Conservation (phyloP, 768 basidiomycete genomes). For the Suillus variegatus region DNA sequence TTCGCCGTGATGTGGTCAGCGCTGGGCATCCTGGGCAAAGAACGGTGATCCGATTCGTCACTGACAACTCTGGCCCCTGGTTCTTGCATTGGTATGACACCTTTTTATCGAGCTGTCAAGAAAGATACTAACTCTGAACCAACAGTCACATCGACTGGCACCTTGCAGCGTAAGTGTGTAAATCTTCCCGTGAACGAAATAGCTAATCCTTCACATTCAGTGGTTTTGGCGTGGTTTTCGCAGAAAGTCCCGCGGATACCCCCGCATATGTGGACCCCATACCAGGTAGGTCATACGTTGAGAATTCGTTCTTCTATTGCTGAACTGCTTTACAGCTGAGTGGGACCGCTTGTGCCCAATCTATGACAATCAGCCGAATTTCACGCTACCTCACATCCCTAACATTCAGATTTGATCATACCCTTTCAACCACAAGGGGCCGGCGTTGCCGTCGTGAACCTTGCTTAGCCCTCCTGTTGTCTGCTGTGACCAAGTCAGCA, state of each 20-base stretch:
- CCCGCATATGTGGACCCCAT: neutral
- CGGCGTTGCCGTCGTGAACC: too few relatives aligned
- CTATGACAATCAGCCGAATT: conserved; percentile 1
- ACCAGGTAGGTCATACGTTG: neutral
- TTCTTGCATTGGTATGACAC: conserved; percentile 19
- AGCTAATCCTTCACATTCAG: conserved; percentile 8
- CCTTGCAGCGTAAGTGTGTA: conserved; percentile 15
- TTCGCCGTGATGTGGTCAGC: conserved; percentile 46
- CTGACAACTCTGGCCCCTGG: conserved; percentile 55
- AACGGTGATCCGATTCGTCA: conserved; percentile 47
- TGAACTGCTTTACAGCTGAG: conserved; percentile 13
- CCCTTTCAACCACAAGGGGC: too few relatives aligned
- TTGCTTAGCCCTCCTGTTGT: too few relatives aligned
- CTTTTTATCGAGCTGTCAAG: neutral
- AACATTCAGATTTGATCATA: too few relatives aligned
- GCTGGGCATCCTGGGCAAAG: conserved; percentile 21
- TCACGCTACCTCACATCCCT: too few relatives aligned
- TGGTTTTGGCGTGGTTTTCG: conserved; percentile 33
- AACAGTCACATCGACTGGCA: conserved; percentile 21
- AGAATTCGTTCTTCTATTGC: neutral
- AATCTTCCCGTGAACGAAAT: too few relatives aligned
- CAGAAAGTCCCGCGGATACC: conserved; percentile 21
- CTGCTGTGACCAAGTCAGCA: too few relatives aligned
- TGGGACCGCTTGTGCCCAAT: conserved; percentile 29
- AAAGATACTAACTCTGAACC: neutral